Percentiles rank a stretch among this genome's conserved stretches.
Conservation (phyloP, 352 stramenopile species). For the Pythium scleroteichum region DNA sequence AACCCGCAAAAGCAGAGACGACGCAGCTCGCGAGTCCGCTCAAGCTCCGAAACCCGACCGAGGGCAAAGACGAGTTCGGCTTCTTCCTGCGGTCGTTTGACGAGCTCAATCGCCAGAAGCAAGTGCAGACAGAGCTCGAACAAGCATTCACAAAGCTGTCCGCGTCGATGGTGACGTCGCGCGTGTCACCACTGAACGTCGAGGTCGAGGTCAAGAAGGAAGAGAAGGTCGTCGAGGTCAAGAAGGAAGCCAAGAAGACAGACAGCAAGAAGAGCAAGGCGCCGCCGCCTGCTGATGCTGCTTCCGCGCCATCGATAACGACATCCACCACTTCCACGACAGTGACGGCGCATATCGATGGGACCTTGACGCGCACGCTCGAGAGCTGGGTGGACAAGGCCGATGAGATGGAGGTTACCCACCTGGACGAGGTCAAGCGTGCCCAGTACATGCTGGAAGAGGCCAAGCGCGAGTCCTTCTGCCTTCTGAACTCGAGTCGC, state of each 20-base stretch:
- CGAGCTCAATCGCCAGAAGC: conserved; percentile 53
- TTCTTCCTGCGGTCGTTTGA: conserved; percentile 74
- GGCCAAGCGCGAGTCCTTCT: conserved; percentile 62
- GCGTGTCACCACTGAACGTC: conserved; percentile 22
- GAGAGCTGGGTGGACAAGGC: conserved; percentile 65
- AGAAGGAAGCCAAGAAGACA: conserved; percentile 9
- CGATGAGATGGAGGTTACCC: conserved; percentile 69
- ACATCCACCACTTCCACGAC: conserved; percentile 18
- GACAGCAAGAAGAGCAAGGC: conserved; percentile 1
- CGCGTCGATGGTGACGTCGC: conserved; percentile 5
- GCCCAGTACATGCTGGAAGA: conserved; percentile 74
- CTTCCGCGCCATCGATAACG: not conserved
- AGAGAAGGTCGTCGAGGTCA: conserved; percentile 13
- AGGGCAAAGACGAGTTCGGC: conserved; percentile 59
- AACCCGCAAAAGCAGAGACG: not conserved
- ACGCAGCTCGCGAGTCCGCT: conserved; percentile 17
- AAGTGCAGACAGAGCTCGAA: conserved; percentile 54
- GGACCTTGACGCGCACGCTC: conserved; percentile 44
- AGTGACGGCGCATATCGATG: conserved; percentile 14
- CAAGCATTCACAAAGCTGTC: conserved; percentile 36
- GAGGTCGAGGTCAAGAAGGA: conserved; percentile 17
- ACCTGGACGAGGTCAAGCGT: conserved; percentile 69
- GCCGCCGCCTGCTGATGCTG: not conserved
- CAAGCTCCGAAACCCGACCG: conserved; percentile 12
- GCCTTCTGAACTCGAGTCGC: conserved; percentile 51